These are phyloP conservation scores for Daldinia sp. DNA, from an alignment of 2,329 filamentous ascomycete species.

Conservation along the genomic window DNA sequence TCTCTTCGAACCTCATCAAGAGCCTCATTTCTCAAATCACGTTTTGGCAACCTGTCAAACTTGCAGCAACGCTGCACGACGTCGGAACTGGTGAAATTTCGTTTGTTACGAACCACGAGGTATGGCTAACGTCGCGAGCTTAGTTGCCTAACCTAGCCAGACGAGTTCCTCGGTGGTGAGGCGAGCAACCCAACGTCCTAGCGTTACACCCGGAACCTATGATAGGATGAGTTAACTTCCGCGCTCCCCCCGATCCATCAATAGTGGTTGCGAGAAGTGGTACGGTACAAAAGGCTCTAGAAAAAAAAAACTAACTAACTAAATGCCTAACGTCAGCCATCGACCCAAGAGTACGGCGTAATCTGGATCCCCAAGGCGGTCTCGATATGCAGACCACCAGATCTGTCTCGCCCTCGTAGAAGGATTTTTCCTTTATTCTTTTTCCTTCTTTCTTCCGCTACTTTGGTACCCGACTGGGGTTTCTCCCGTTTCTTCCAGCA, in stretches of 20 bases:
- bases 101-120: conserved; percentile 43
- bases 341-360: conserved; percentile 49
- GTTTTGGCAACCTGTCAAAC: conserved; percentile 47
- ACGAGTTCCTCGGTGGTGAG: conserved; percentile 14
- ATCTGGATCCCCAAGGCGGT: conserved; percentile 45
- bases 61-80: conserved; percentile 48
- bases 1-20: conserved; percentile 5
- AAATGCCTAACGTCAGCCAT: conserved; percentile 46
- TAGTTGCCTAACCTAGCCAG: background rate
- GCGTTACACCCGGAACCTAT: conserved; percentile 34
- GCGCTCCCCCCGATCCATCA: conserved; percentile 36
- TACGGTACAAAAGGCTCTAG: conserved; percentile 20
- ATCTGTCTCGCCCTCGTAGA: conserved; percentile 28
- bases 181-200: conserved; percentile 20
- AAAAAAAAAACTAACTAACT: conserved; percentile 19
- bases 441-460: conserved; percentile 19
- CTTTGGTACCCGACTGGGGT: conserved; percentile 35
- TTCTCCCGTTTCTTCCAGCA: conserved; percentile 19
- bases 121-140: conserved; percentile 33
- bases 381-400: conserved; percentile 42
- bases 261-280: conserved; percentile 37
- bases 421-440: conserved; percentile 28
- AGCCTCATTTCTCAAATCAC: conserved; percentile 21
- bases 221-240: conserved; percentile 40
- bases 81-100: conserved; percentile 43